These are phyloP conservation scores for Ophiocytium majus DNA, from an alignment of 352 stramenopile species.

Conservation along the genomic window DNA sequence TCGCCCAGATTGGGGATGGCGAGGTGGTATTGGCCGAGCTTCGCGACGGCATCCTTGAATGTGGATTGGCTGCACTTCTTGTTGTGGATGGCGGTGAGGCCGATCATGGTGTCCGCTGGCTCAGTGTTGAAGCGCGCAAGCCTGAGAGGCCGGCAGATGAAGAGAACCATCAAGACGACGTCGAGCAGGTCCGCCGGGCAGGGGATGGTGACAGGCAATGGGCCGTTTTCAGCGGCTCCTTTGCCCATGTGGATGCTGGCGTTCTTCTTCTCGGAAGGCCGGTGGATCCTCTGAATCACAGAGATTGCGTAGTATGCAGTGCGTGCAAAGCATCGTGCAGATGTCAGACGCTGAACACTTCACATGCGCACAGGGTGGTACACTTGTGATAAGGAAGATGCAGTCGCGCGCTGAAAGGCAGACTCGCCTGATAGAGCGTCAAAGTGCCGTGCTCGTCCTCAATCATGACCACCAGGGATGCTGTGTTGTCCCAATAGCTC, in stretches of 20 bases:
- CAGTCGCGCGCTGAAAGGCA: not conserved
- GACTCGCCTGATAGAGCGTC: not conserved
- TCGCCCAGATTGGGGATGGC: not conserved
- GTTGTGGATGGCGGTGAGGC: not conserved
- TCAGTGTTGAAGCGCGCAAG: not conserved
- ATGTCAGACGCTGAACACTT: not conserved
- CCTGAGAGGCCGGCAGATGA: not conserved
- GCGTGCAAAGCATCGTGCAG: not conserved
- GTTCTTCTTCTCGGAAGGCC: not conserved
- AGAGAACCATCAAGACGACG: not conserved
- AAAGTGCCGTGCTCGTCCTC: too few relatives aligned
- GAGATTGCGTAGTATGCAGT: not conserved
- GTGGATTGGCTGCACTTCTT: not conserved
- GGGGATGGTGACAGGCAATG: not conserved
- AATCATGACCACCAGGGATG: not conserved
- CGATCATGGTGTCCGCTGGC: not conserved
- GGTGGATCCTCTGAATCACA: not conserved
- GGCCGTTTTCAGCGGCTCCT: not conserved
- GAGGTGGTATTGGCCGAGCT: not conserved
- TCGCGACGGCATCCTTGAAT: not conserved
- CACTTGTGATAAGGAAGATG: not conserved
- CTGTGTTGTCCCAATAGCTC: not conserved
- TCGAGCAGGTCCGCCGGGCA: not conserved
- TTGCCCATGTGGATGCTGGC: not conserved
- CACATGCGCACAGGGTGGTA: not conserved